phyloP scores from a whole-genome alignment of 23 red algal species.

The Gracilaria domingensis region DNA sequence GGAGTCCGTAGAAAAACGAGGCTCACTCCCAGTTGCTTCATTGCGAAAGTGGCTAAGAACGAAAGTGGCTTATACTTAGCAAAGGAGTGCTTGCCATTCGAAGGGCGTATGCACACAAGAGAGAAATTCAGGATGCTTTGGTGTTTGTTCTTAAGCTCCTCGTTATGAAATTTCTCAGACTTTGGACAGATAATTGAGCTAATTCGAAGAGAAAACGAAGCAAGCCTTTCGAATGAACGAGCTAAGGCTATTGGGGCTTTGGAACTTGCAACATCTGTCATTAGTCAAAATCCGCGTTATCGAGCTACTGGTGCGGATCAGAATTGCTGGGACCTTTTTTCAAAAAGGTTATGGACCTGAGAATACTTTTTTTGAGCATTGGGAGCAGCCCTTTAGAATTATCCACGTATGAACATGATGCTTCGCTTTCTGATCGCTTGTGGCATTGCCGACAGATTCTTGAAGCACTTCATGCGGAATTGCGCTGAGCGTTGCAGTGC shows the following conservation, averaged over 20 bases:
- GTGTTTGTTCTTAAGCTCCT: background rate
- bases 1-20: no score
- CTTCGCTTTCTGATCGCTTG: background rate
- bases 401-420: background rate
- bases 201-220: background rate
- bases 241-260: background rate
- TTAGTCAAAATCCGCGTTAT: background rate
- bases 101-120: background rate
- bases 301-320: background rate
- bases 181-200: background rate
- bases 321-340: background rate
- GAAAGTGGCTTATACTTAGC: background rate
- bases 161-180: background rate
- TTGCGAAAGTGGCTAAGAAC: background rate
- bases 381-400: background rate
- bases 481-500: background rate
- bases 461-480: background rate
- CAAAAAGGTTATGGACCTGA: background rate
- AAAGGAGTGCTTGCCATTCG: no score
- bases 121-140: background rate
- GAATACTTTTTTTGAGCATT: background rate
- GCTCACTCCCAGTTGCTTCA: no score
- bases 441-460: background rate
- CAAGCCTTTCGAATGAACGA: slow-evolving; percentile 1
- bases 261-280: background rate